A percentile compares a stretch with the other conserved stretches of the same genome.
Evolutionary conservation across 108 stramenopile species (phyloP).

Genomic region (Nitzschia inconspicua): DNA sequence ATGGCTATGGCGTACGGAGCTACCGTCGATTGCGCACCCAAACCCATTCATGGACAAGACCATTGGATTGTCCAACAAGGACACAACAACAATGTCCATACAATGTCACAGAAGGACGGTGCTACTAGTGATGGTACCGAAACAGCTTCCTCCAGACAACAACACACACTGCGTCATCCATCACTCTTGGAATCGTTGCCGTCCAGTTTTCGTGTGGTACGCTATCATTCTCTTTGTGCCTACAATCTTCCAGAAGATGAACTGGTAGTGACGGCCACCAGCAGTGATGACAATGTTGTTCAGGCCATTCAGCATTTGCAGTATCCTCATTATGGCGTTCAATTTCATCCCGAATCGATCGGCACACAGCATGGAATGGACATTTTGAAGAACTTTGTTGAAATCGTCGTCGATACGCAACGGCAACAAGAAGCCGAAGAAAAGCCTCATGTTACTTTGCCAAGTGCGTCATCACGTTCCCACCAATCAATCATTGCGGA

Average conservation of each 20-base stretch:
- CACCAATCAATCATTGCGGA: not conserved
- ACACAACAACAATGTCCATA: not conserved
- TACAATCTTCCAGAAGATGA: constrained; percentile 12
- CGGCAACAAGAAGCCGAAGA: not conserved
- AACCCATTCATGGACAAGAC: constrained; percentile 89
- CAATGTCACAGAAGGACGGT: not conserved
- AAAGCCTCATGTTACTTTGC: too few species aligned
- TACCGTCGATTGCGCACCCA: constrained; percentile 32
- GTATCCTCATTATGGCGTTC: constrained; percentile 90
- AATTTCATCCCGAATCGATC: constrained; percentile 95
- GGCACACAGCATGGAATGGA: constrained; percentile 70
- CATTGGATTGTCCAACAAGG: constrained; percentile 31
- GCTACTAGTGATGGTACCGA: not conserved
- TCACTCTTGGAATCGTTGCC: constrained; percentile 40
- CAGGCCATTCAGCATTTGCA: constrained; percentile 77
- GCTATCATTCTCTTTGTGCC: constrained; percentile 91
- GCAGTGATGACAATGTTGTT: constrained; percentile 36
- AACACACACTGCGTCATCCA: not conserved
- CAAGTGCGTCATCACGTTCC: not conserved
- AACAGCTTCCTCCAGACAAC: not conserved
- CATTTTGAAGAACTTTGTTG: constrained; percentile 65
- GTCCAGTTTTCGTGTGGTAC: constrained; percentile 63
- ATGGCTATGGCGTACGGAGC: constrained; percentile 71
- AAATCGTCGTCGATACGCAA: constrained; percentile 13
- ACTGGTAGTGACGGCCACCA: constrained; percentile 16